Base-by-base conservation (phyloP, 345 rosid genomes). In the Gossypium anomalum region DNA sequence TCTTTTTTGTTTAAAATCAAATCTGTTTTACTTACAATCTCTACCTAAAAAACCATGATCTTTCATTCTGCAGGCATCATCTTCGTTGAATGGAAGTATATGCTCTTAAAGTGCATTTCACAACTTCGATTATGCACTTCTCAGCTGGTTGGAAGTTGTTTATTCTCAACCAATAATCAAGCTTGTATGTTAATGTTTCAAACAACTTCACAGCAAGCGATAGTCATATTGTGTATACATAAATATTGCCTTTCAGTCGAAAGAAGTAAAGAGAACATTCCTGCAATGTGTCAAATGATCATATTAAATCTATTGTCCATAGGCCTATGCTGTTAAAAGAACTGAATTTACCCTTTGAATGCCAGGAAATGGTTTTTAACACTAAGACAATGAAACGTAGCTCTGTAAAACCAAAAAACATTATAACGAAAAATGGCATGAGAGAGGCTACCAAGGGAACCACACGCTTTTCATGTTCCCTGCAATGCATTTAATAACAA, bases 21-120 rank as follows among this genome's bases (percentile, higher is more conserved):
- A 1, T 67, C 55, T 47, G 55, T 67, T 67, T 7, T 22, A 7
- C 41, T n/a, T 17, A 9, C 15, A n/a, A 17, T 2, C 16, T 12
- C 55, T 49, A 8, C 59, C 22, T 19, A 19, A 55, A 9, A 55
- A 9, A 55, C 59, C 70, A 65, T n/a, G 17, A 10, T 66, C 53
- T 14, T 13, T 75, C 52, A 65, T 77, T 78, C 72, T 76, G 72
- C 92, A 93, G 97, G 91, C 98, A 93, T 83, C 98, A 91, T 77
- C 94, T 91, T 68, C 95, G 95, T 23, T 88, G 77, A 91, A 83
- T 22, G 56, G 48, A 3, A 22, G 45, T 49, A 16, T 60, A 41
- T 44, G 74, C 47, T 64, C 25, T 8, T 41, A 4, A 10, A 12
- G 45, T 10, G 52, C 51, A 44, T 25, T 5, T 56, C 44, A 16